Percentiles rank a stretch among this genome's conserved stretches.
Conservation (phyloP, 179 eudicot species). For the Beta lomatogona region DNA sequence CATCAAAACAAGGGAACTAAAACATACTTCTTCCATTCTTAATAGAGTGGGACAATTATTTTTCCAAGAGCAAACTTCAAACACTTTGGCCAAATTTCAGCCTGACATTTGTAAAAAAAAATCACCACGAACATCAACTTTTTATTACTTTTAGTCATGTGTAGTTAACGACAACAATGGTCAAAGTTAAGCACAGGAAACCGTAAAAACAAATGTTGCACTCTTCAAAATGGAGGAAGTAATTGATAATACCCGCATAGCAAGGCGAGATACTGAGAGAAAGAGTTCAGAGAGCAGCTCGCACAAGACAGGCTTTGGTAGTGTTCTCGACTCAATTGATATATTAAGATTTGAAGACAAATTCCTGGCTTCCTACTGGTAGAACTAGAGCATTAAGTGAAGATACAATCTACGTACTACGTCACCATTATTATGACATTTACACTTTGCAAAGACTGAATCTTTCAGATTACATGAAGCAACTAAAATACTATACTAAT, state of each 20-base stretch:
- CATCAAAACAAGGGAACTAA: background rate
- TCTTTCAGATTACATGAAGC: background rate
- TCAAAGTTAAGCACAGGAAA: too few relatives aligned
- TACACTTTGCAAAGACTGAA: background rate
- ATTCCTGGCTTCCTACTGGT: background rate
- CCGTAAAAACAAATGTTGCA: too few relatives aligned
- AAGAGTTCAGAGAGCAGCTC: background rate
- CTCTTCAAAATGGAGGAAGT: too few relatives aligned
- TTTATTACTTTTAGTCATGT: too few relatives aligned
- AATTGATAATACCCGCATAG: background rate
- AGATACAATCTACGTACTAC: background rate
- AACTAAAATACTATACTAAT: background rate
- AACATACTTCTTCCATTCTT: background rate
- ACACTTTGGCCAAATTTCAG: too few relatives aligned
- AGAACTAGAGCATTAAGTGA: too few relatives aligned
- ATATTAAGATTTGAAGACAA: background rate
- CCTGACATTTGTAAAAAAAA: too few relatives aligned
- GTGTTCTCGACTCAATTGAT: background rate
- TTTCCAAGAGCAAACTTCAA: too few relatives aligned
- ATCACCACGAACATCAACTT: too few relatives aligned
- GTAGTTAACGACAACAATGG: too few relatives aligned
- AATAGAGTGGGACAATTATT: too few relatives aligned
- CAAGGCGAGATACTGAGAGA: background rate
- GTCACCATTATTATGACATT: background rate
- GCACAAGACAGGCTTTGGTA: background rate